Conservation (phyloP, 192 early-diverging fungal genomes). For the Phycomyces blakesleeanus region DNA sequence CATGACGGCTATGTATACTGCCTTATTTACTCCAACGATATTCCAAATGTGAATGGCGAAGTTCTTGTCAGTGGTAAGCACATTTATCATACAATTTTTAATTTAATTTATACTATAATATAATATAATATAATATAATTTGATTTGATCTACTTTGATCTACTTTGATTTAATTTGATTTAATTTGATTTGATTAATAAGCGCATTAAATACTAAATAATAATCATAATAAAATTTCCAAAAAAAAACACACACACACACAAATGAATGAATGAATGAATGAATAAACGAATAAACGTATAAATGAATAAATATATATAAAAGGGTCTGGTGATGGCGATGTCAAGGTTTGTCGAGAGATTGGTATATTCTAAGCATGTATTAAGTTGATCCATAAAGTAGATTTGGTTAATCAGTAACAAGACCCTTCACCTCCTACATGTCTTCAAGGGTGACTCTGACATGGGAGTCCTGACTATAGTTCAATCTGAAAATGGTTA, state of each 20-base stretch:
- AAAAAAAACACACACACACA: no score
- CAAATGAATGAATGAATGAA: no score
- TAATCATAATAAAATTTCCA: no score
- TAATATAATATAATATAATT: no score
- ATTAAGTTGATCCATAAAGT: not conserved
- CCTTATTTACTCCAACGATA: conserved; percentile 42
- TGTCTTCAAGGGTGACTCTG: conserved; percentile 29
- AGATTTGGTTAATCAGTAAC: conserved; percentile 28
- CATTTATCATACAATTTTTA: conserved; percentile 53
- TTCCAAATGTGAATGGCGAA: conserved; percentile 47
- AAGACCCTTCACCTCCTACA: conserved; percentile 20
- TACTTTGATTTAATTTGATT: no score
- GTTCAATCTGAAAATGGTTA: conserved; percentile 61
- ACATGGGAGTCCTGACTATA: conserved; percentile 53
- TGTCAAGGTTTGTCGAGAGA: not conserved
- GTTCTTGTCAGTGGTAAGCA: conserved; percentile 58
- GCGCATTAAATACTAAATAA: no score
- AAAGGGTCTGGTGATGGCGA: not conserved
- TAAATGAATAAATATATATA: conserved; percentile 5
- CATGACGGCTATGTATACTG: conserved; percentile 73
- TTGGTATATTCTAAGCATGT: not conserved
- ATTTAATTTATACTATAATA: no score
- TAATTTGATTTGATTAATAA: no score
- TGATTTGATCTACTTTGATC: no score
- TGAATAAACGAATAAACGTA: no score